Conservation (phyloP, 1,284 basidiomycete species). For the Fomes fomentarius region DNA sequence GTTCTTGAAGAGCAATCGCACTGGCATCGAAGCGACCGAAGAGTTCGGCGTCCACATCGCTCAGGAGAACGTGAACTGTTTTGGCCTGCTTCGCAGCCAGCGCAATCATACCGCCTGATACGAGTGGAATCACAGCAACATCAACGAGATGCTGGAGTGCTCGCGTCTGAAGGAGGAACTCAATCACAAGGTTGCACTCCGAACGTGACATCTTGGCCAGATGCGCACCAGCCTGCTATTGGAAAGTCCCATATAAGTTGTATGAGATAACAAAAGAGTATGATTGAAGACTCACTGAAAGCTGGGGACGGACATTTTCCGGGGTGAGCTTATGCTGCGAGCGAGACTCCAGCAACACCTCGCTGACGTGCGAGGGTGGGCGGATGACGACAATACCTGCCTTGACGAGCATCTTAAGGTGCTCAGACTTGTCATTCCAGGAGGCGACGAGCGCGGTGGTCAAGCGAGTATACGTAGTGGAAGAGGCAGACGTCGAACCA, state of each 20-base stretch:
- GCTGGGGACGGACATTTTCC: background rate
- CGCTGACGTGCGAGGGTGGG: background rate
- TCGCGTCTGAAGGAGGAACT: constrained; percentile 7
- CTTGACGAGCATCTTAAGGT: background rate
- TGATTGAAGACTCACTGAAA: background rate
- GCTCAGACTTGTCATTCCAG: background rate
- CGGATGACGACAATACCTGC: constrained; percentile 4
- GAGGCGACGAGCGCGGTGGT: constrained; percentile 1
- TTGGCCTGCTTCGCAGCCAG: background rate
- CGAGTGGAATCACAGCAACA: constrained; percentile 9
- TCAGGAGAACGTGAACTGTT: constrained; percentile 1
- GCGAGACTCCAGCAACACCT: background rate
- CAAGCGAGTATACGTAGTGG: background rate
- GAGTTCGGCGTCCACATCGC: constrained; percentile 1
- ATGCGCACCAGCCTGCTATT: background rate
- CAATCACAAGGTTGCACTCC: constrained; percentile 1
- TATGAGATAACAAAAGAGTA: background rate
- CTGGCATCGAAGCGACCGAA: constrained; percentile 6
- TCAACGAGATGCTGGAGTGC: background rate
- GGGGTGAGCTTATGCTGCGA: background rate
- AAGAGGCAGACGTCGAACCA: background rate
- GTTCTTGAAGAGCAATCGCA: constrained; percentile 3
- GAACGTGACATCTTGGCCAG: background rate
- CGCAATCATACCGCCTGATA: background rate
- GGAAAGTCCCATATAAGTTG: too few relatives aligned